Evolutionary conservation across 2,329 filamentous ascomycete genomes (phyloP).

Genomic region (Fusarium acutatum): DNA sequence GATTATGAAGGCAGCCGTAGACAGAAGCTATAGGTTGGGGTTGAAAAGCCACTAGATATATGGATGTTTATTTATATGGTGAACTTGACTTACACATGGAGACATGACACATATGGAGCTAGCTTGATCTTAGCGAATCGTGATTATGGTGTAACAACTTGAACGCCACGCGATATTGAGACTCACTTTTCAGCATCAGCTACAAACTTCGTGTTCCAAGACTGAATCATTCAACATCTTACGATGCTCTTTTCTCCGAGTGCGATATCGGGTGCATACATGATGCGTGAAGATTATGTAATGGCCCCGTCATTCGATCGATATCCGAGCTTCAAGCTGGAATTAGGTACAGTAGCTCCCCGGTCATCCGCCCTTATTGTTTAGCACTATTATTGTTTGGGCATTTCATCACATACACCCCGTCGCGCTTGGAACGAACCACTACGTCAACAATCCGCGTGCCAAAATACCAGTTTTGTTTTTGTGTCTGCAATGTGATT

Average conservation of each 20-base stretch:
- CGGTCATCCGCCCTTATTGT: not conserved
- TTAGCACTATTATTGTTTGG: slow-evolving; percentile 20
- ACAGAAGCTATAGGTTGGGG: not conserved
- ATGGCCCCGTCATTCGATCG: slow-evolving; percentile 31
- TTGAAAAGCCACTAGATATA: slow-evolving; percentile 7
- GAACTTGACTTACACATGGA: not conserved
- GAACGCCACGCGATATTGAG: not conserved
- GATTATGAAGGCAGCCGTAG: not conserved
- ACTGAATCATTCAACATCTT: not conserved
- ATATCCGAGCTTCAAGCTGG: slow-evolving; percentile 25
- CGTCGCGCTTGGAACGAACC: slow-evolving; percentile 18
- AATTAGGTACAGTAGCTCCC: slow-evolving; percentile 6
- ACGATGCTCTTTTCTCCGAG: not conserved
- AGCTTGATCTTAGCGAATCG: not conserved
- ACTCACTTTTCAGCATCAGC: not conserved
- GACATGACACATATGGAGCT: not conserved
- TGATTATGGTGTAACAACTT: not conserved
- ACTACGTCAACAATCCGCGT: slow-evolving; percentile 30
- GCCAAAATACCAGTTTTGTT: not conserved
- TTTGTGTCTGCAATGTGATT: slow-evolving; percentile 32
- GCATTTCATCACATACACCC: slow-evolving; percentile 5
- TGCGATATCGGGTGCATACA: slow-evolving; percentile 24
- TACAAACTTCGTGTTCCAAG: not conserved
- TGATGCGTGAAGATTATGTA: slow-evolving; percentile 31
- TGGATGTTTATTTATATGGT: not conserved